A percentile compares a stretch with the other conserved stretches of the same genome.
These are phyloP conservation scores for Myriangium duriaei DNA, from an alignment of 2,329 filamentous ascomycete species.

Conservation along the genomic window DNA sequence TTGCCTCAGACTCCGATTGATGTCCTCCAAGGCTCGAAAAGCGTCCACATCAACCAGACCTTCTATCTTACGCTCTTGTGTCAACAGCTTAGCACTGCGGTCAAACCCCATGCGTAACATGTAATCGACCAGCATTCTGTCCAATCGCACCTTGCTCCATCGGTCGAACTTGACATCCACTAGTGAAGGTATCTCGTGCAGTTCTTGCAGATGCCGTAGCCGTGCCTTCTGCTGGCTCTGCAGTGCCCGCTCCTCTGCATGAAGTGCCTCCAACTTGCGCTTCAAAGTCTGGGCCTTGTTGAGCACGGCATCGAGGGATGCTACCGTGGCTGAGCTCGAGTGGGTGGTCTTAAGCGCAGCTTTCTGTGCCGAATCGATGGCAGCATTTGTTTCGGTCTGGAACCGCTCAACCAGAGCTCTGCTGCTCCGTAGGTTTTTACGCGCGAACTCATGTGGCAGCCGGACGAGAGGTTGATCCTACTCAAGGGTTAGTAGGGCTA, in stretches of 20 bases:
- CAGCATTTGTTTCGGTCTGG: constrained; percentile 45
- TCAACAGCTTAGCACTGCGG: constrained; percentile 62
- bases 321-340: constrained; percentile 52
- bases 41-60: constrained; percentile 81
- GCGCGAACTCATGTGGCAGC: constrained; percentile 80
- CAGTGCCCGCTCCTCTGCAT: constrained; percentile 67
- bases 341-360: constrained; percentile 2
- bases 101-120: constrained; percentile 73
- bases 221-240: constrained; percentile 65
- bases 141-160: constrained; percentile 72
- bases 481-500: not conserved
- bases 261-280: constrained; percentile 65
- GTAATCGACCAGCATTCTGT: constrained; percentile 85
- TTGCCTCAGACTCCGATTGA: constrained; percentile 56
- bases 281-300: constrained; percentile 74
- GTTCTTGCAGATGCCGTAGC: constrained; percentile 65
- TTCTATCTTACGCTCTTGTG: constrained; percentile 60
- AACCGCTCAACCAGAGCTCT: constrained; percentile 55
- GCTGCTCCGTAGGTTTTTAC: constrained; percentile 84
- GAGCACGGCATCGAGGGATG: constrained; percentile 74
- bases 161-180: constrained; percentile 88
- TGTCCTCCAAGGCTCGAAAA: constrained; percentile 68
- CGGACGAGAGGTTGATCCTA: constrained; percentile 91
- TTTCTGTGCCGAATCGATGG: constrained; percentile 39
- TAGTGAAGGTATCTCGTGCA: constrained; percentile 67